phyloP scores from a whole-genome alignment of 768 basidiomycete genomes.

The Pholiota molesta region DNA sequence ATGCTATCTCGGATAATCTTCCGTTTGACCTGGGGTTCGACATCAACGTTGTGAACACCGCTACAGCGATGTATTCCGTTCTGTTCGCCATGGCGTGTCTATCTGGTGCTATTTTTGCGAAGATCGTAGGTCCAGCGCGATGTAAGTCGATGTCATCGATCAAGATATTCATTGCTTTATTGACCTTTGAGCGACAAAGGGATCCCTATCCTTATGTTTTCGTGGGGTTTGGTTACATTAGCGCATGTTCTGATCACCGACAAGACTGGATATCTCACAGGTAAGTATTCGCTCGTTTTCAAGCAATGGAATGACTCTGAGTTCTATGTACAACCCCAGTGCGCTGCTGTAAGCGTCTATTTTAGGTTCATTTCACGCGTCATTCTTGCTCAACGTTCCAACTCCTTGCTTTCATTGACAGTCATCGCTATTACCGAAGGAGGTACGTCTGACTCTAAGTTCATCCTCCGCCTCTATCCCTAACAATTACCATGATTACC shows the following conservation, averaged over 20 bases:
- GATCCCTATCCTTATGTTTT: slow-evolving; percentile 43
- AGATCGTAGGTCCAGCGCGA: slow-evolving; percentile 40
- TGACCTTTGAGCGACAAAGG: slow-evolving; percentile 20
- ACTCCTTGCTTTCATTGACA: slow-evolving; percentile 15
- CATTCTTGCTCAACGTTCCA: too few species aligned
- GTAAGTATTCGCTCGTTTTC: slow-evolving; percentile 15
- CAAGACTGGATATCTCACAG: slow-evolving; percentile 38
- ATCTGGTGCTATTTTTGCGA: slow-evolving; percentile 40
- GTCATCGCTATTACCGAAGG: slow-evolving; percentile 46
- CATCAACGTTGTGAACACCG: slow-evolving; percentile 42
- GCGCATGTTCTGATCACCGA: slow-evolving; percentile 39
- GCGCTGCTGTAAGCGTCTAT: slow-evolving; percentile 31
- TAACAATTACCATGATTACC: background rate
- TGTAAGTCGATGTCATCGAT: slow-evolving; percentile 24
- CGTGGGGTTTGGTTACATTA: slow-evolving; percentile 42
- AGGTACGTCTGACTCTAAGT: slow-evolving; percentile 17
- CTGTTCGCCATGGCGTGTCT: slow-evolving; percentile 37
- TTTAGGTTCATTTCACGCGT: too few species aligned
- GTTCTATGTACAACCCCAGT: slow-evolving; percentile 20
- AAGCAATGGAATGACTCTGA: background rate
- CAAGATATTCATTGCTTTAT: background rate
- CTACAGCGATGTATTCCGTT: slow-evolving; percentile 37
- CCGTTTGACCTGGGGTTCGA: slow-evolving; percentile 41
- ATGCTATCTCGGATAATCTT: slow-evolving; percentile 43
- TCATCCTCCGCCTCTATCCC: background rate